phyloP scores from a whole-genome alignment of 2,329 filamentous ascomycete genomes.

The Apiospora saccharicola region DNA sequence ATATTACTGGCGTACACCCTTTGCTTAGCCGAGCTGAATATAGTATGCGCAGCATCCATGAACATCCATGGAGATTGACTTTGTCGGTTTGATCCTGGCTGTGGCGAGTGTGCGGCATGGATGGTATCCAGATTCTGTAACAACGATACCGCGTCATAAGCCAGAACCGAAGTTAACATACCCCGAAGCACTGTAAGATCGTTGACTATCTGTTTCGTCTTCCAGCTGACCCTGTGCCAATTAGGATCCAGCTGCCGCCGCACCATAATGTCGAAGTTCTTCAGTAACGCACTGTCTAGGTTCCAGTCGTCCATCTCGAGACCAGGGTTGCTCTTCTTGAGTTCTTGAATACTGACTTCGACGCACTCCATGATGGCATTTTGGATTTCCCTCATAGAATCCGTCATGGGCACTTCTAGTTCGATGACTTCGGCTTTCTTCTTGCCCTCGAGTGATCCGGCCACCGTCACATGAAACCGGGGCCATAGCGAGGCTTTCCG shows the following conservation, averaged over 20 bases:
- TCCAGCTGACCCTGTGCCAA: constrained; percentile 96
- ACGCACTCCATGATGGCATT: constrained; percentile 96
- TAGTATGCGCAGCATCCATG: constrained; percentile 90
- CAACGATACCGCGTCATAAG: constrained; percentile 90
- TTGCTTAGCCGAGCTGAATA: constrained; percentile 89
- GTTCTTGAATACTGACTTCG: constrained; percentile 89
- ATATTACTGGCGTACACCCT: constrained; percentile 82
- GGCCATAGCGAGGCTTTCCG: constrained; percentile 91
- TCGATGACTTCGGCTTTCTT: constrained; percentile 97
- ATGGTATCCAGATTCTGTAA: constrained; percentile 94
- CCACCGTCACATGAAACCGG: constrained; percentile 89
- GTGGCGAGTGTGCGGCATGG: constrained; percentile 86
- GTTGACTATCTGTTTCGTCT: constrained; percentile 92
- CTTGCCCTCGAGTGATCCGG: constrained; percentile 87
- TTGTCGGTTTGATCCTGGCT: constrained; percentile 85
- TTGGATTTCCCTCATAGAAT: constrained; percentile 91
- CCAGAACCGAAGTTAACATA: constrained; percentile 82
- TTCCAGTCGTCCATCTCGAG: constrained; percentile 98
- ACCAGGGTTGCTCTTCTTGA: constrained; percentile 89
- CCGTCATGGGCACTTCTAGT: constrained; percentile 94
- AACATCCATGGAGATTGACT: constrained; percentile 97
- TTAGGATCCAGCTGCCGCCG: constrained; percentile 92
- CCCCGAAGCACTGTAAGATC: constrained; percentile 85
- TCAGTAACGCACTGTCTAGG: constrained; percentile 88
- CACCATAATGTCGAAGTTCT: constrained; percentile 89